Evolutionary conservation across 306 rosid genomes (phyloP).

Genomic region (Cotoneaster glaucophyllus): DNA sequence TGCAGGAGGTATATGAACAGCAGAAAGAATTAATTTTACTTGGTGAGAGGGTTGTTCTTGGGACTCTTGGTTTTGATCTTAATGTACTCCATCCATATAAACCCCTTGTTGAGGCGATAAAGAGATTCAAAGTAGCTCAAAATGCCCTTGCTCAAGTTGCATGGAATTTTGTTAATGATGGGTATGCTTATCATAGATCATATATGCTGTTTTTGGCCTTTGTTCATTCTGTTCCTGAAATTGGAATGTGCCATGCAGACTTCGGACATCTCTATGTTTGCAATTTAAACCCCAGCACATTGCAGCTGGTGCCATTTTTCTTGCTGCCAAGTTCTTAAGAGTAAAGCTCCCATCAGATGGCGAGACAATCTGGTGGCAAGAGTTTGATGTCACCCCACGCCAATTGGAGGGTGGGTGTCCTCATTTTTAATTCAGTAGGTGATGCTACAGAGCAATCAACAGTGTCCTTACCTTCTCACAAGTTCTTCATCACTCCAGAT

Average conservation of each 20-base stretch:
- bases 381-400: slow-evolving; percentile 98
- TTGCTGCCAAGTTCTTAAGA: slow-evolving; percentile 96
- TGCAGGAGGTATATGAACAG: slow-evolving; percentile 94
- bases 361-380: slow-evolving; percentile 99
- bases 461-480: slow-evolving; percentile 8
- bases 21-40: slow-evolving; percentile 82
- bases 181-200: slow-evolving; percentile 53
- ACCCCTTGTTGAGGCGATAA: slow-evolving; percentile 97
- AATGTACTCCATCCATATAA: slow-evolving; percentile 95
- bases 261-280: slow-evolving; percentile 97
- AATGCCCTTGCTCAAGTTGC: slow-evolving; percentile 99
- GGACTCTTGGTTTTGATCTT: slow-evolving; percentile 91
- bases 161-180: slow-evolving; percentile 98
- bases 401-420: slow-evolving; percentile 98
- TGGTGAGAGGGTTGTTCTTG: slow-evolving; percentile 96
- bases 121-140: slow-evolving; percentile 96
- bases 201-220: slow-evolving; percentile 36
- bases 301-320: slow-evolving; percentile 99
- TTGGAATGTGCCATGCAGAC: slow-evolving; percentile 77
- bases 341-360: slow-evolving; percentile 99
- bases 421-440: slow-evolving; percentile 33
- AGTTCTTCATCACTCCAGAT: background rate
- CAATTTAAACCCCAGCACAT: slow-evolving; percentile 98
- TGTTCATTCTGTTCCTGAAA: slow-evolving; percentile 42
- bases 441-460: slow-evolving; percentile 17